Evolutionary conservation across 164 flowering plant species (phyloP), one percentile per base, ranked within the genome.

Genomic region (Sedum album): DNA sequence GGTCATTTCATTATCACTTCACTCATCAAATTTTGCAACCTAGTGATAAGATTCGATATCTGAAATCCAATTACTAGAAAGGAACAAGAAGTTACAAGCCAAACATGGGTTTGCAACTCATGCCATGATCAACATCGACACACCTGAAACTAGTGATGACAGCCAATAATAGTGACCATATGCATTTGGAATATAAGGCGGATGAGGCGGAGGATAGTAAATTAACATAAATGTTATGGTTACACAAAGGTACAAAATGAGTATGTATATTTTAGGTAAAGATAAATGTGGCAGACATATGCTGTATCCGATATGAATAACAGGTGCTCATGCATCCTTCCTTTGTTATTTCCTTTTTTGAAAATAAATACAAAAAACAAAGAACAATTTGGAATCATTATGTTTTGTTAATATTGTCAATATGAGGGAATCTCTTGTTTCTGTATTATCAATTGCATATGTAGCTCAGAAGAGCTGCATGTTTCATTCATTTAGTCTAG

Each of bases 111-210:
- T 41, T 7, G 46, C 11, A 41, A 8, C 46, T 41, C 46, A 41
- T 41, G 15, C 11, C 11, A 14, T 41, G 14, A 41, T 41, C 46
- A 41, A 1, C 46, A 41, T 41, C 1, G 11, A 41, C 15, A 35
- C 38, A 35, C 38, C 38, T 41, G 46, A 41, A 41, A 41, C 10
- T 21, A 3, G 21, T 51, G 5, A n/a, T 51, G 53, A 1, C 10
- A 11, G 57, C 23, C 23, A 51, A 51, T 21, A 51, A 51, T n/a
- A 7, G 6, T 21, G 13, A 41, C 46, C 57, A 5, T 51, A 51
- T 21, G 25, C 57, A 48, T 51, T 51, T 51, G 57, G 57, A 51
- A 51, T 48, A 48, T 51, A 51, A 51, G 26, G 57, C 28, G 26
- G 25, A 21, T 2, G 26, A 21, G 26, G 23, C 2, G 57, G 23